Conservation (phyloP, 2,329 filamentous ascomycete species). For the Hirsutella minnesotensis region DNA sequence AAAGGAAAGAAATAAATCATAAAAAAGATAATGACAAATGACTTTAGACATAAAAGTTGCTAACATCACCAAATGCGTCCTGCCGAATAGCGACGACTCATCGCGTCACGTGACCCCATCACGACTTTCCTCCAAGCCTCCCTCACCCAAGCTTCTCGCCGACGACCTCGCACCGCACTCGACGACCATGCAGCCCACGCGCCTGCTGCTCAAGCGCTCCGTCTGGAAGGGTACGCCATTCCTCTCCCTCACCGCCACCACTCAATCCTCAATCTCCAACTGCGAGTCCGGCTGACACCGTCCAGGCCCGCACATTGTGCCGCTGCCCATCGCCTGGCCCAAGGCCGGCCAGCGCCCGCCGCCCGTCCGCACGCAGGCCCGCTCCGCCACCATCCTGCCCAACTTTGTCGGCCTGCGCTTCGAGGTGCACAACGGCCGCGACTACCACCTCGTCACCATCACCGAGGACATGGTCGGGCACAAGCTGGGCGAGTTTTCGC, state of each 20-base stretch:
- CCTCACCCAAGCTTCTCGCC: not conserved
- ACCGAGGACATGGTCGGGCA: constrained; percentile 96
- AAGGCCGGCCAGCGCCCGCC: constrained; percentile 49
- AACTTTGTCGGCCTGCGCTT: constrained; percentile 87
- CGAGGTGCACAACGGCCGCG: constrained; percentile 85
- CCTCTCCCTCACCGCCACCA: not conserved
- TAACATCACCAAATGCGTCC: too few relatives aligned
- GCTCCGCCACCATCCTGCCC: constrained; percentile 78
- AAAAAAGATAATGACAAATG: too few relatives aligned
- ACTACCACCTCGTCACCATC: constrained; percentile 69
- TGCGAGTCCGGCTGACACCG: not conserved
- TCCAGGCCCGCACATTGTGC: constrained; percentile 39
- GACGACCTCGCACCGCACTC: not conserved
- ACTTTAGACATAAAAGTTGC: not conserved
- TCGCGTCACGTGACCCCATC: not conserved
- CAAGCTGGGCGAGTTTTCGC: constrained; percentile 85
- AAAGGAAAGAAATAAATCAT: too few relatives aligned
- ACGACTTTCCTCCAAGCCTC: not conserved
- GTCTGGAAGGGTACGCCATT: constrained; percentile 73
- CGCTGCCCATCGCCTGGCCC: constrained; percentile 52
- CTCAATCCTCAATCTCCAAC: not conserved
- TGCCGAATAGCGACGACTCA: too few relatives aligned
- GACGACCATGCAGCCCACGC: constrained; percentile 54
- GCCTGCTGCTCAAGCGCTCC: constrained; percentile 59
- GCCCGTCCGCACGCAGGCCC: constrained; percentile 77